Evolutionary conservation across 139 green algal genomes (phyloP).

Genomic region (Micractinium sp.): DNA sequence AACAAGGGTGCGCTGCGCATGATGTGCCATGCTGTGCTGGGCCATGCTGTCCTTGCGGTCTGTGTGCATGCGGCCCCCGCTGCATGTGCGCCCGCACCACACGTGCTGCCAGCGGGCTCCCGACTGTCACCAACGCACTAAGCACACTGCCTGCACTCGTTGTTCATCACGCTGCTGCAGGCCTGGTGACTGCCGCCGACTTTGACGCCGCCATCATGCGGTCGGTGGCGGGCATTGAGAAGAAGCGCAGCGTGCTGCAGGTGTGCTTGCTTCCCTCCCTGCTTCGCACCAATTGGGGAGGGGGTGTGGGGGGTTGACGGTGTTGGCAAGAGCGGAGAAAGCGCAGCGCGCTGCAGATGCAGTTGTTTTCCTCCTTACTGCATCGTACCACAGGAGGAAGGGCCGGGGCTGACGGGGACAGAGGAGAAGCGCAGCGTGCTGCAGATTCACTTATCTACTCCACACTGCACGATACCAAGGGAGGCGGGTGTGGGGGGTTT

Average conservation of each 20-base stretch:
- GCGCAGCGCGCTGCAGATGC: neutral
- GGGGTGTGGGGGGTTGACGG: neutral
- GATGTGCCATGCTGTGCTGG: neutral
- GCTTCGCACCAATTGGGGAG: too few species aligned
- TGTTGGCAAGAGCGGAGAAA: neutral
- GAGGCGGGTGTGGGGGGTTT: too few species aligned
- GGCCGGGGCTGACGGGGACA: too few species aligned
- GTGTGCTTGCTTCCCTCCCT: neutral
- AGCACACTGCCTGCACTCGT: neutral
- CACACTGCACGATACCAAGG: too few species aligned
- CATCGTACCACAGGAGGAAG: too few species aligned
- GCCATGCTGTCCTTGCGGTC: neutral
- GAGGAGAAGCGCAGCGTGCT: too few species aligned
- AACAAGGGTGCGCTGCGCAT: slow-evolving; percentile 88
- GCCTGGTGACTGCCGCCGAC: slow-evolving; percentile 49
- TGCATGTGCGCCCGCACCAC: too few species aligned
- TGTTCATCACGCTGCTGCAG: neutral
- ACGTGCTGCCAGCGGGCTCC: too few species aligned
- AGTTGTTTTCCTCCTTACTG: too few species aligned
- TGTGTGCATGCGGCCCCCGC: too few species aligned
- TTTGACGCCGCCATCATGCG: slow-evolving; percentile 83
- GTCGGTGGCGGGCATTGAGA: slow-evolving; percentile 90
- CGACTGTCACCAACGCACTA: neutral
- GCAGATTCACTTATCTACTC: too few species aligned
- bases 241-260: slow-evolving; percentile 82